Evolutionary conservation across 257 asterid species (phyloP).

Genomic region (Hygrophila difformis): DNA sequence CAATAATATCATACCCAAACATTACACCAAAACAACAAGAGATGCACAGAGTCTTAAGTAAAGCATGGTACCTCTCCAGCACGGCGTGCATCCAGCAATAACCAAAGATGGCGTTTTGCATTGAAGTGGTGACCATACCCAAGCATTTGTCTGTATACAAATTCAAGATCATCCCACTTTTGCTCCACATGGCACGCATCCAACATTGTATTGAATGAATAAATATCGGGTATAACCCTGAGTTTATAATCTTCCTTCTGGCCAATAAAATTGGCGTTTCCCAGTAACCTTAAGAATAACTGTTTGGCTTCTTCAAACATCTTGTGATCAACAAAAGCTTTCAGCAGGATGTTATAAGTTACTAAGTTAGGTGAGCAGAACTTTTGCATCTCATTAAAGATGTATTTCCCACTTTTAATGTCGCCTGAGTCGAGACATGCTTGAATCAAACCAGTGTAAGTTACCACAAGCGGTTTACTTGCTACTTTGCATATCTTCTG

Average conservation of each 20-base stretch:
- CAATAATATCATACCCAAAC: background rate
- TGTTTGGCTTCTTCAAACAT: conserved; percentile 62
- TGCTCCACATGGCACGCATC: conserved; percentile 52
- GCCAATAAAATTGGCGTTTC: conserved; percentile 28
- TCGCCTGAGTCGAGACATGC: conserved; percentile 69
- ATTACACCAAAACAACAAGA: background rate
- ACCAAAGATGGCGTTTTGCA: conserved; percentile 65
- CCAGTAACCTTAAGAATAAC: conserved; percentile 50
- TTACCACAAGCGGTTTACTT: conserved; percentile 81
- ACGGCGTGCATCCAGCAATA: conserved; percentile 50
- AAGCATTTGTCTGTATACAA: conserved; percentile 60
- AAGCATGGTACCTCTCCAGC: conserved; percentile 66
- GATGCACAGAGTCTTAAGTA: background rate
- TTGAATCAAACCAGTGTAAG: conserved; percentile 93
- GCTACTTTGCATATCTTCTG: conserved; percentile 91
- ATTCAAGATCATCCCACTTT: conserved; percentile 83
- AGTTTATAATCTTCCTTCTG: conserved; percentile 34
- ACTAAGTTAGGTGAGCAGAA: conserved; percentile 78
- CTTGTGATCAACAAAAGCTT: conserved; percentile 62
- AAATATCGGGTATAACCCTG: conserved; percentile 64
- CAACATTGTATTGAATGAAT: conserved; percentile 77
- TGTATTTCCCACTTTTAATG: conserved; percentile 41
- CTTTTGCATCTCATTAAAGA: conserved; percentile 71
- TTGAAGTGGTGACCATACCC: conserved; percentile 69
- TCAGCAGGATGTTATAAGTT: conserved; percentile 75